Evolutionary conservation across 2,329 filamentous ascomycete species (phyloP), one percentile per base, ranked within the genome.

Genomic region (Blumeriella jaapii): DNA sequence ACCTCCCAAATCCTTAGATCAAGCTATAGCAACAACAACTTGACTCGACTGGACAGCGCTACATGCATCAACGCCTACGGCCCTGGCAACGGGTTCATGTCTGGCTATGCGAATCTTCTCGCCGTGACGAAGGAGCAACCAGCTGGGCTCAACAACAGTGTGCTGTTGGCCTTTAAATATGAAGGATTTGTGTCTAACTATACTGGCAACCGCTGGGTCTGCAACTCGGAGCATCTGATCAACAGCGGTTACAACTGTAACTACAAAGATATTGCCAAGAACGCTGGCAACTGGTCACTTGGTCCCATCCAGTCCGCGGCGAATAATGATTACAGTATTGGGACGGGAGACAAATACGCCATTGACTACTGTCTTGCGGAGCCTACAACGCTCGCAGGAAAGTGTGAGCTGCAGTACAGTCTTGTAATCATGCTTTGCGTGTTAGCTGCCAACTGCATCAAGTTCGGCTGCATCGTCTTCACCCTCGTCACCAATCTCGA

Each of bases 291-390:
- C 2, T 50, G 46, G 48, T 46, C 33, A 14, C 34, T 48, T 6
- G 41, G 46, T 3, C 24, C 19, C 6, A 19, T 38, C 20, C 14
- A 14, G 11, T 7, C 29, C 12, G 5, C 6, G 8, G 12, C 18
- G 2, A 23, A 23, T 6, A 32, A 29, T 4, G 25, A 36, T 3
- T 42, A 31, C 9, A 16, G 17, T 5, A 13, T 44, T 2, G 22
- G 13, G 5, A 10, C 36, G 9, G 31, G 29, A 3, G 35, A 39
- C 6, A 32, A 46, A 33, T 48, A 39, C 34, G 15, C 22, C 11
- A 45, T 49, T 16, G 48, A 49, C 20, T 44, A 50, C 22, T 50
- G 48, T 31, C 36, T 50, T 7, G 41, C 36, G 4, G 34, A 43
- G 22, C 14, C 25, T 1, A 40, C 45, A 11, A 19, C 40, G 3